phyloP scores from a whole-genome alignment of 2,329 filamentous ascomycete species.

The Phialocephala subalpina region DNA sequence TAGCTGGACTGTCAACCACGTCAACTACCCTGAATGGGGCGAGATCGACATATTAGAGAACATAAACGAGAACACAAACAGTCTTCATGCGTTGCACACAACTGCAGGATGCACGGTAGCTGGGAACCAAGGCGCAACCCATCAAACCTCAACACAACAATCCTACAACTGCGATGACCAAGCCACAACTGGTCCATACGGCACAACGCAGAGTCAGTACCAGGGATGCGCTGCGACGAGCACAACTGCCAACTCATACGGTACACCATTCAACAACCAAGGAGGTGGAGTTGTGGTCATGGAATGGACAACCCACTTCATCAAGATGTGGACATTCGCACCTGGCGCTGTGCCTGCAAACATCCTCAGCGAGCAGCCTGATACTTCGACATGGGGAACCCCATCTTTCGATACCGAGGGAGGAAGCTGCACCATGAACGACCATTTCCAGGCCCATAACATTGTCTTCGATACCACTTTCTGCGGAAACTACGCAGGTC shows the following conservation, averaged over 20 bases:
- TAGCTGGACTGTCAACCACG: conserved; percentile 42
- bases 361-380: conserved; percentile 62
- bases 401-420: conserved; percentile 72
- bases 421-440: conserved; percentile 67
- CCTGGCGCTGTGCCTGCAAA: conserved; percentile 69
- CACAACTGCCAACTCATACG: conserved; percentile 53
- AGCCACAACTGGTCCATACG: conserved; percentile 40
- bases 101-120: conserved; percentile 50
- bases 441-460: conserved; percentile 72
- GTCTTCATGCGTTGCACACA: conserved; percentile 71
- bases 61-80: conserved; percentile 65
- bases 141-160: conserved; percentile 12
- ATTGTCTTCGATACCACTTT: conserved; percentile 80
- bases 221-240: conserved; percentile 43
- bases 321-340: conserved; percentile 80
- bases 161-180: conserved; percentile 37
- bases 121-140: conserved; percentile 31
- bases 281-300: conserved; percentile 71
- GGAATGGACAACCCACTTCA: conserved; percentile 71
- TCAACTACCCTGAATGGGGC: conserved; percentile 67
- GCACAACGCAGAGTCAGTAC: conserved; percentile 47
- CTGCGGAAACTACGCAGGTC: conserved; percentile 69
- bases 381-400: conserved; percentile 71
- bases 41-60: conserved; percentile 75
- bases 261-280: conserved; percentile 69